Percentiles rank a stretch among this genome's conserved stretches.
phyloP scores from a whole-genome alignment of 805 yeast genomes.

The Clavispora fructus region DNA sequence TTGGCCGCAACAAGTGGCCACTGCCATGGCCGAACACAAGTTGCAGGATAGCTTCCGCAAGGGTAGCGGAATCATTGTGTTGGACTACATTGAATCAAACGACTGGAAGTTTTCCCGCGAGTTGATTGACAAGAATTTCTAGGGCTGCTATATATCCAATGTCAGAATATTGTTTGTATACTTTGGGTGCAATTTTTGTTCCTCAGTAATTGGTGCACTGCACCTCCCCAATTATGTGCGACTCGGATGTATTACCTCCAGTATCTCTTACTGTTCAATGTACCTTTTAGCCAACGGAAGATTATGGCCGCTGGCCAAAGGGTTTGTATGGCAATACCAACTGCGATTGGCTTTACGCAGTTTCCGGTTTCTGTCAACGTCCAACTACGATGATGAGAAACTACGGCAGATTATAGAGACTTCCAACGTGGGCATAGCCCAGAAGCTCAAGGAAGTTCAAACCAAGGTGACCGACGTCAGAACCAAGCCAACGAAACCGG shows the following conservation, averaged over 20 bases:
- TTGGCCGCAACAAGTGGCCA: conserved; percentile 69
- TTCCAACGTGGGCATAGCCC: conserved; percentile 27
- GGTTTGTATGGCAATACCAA: background rate
- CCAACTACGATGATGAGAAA: conserved; percentile 20
- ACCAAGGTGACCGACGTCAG: background rate
- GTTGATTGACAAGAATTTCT: conserved; percentile 49
- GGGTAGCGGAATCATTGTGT: conserved; percentile 59
- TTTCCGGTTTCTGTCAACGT: background rate
- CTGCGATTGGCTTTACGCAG: background rate
- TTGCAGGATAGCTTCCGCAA: conserved; percentile 45
- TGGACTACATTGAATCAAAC: conserved; percentile 61
- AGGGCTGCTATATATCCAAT: background rate
- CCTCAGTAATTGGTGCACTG: background rate
- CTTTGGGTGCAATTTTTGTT: background rate
- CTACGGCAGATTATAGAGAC: conserved; percentile 29
- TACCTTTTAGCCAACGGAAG: background rate
- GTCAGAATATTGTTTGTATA: background rate
- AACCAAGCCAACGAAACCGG: background rate
- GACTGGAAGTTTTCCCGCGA: conserved; percentile 53
- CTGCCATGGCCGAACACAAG: conserved; percentile 40
- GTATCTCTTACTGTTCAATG: background rate
- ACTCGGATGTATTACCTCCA: background rate
- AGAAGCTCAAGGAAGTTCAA: conserved; percentile 3
- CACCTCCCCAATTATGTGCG: background rate
- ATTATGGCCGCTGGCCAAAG: background rate